A percentile compares a stretch with the other conserved stretches of the same genome.
These are phyloP conservation scores for Epichloe hybrida DNA, from an alignment of 2,329 filamentous ascomycete species.

Conservation along the genomic window DNA sequence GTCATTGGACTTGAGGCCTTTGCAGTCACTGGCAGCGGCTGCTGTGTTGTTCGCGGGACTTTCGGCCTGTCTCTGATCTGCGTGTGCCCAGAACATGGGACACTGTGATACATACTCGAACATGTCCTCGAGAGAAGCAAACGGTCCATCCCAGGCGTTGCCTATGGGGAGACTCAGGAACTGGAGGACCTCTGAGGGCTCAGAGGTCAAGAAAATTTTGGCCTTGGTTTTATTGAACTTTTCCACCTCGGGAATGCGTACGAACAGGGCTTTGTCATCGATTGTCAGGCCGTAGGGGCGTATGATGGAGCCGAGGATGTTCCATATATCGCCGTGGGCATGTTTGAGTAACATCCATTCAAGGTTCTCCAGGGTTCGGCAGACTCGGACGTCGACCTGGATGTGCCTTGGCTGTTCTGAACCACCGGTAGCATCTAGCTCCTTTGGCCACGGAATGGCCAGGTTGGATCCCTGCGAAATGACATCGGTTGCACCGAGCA, in stretches of 20 bases:
- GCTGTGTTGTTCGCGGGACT: neutral
- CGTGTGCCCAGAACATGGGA: slow-evolving; percentile 40
- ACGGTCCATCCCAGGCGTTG: slow-evolving; percentile 38
- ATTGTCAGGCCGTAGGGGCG: slow-evolving; percentile 52
- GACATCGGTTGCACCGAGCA: slow-evolving; percentile 31
- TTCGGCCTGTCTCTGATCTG: slow-evolving; percentile 6
- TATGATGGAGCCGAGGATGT: slow-evolving; percentile 48
- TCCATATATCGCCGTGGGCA: slow-evolving; percentile 60
- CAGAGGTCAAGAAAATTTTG: slow-evolving; percentile 44
- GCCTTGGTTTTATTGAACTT: slow-evolving; percentile 38
- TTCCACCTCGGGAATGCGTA: slow-evolving; percentile 59
- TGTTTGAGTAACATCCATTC: slow-evolving; percentile 56
- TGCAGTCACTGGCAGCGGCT: slow-evolving; percentile 13
- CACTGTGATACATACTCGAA: slow-evolving; percentile 48
- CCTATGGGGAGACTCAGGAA: slow-evolving; percentile 48
- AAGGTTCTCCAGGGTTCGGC: slow-evolving; percentile 25
- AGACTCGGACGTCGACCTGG: slow-evolving; percentile 57
- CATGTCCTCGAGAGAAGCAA: slow-evolving; percentile 39
- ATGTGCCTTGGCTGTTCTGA: slow-evolving; percentile 26
- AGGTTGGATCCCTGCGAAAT: slow-evolving; percentile 27
- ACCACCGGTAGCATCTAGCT: neutral
- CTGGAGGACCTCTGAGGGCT: slow-evolving; percentile 39
- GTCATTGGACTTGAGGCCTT: slow-evolving; percentile 38
- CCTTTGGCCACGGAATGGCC: slow-evolving; percentile 41
- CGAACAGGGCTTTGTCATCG: slow-evolving; percentile 47